Evolutionary conservation across 106 monocot genomes (phyloP), one percentile per base, ranked within the genome.

Genomic region (Allium cepa): DNA sequence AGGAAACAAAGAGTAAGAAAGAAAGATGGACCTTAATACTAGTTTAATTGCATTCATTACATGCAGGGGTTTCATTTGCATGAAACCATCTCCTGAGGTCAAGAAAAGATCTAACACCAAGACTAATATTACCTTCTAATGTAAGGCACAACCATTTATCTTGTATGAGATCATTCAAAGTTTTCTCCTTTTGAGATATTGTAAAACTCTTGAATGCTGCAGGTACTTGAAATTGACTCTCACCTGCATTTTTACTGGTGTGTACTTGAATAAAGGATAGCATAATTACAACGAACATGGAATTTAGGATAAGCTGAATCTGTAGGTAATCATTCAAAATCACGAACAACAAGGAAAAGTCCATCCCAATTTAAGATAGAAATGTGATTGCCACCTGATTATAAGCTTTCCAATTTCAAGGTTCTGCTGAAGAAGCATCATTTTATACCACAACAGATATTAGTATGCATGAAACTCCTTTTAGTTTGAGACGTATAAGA

Each of bases 41-140:
- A 70, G 90, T 82, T 79, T 91, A 87, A 71, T 90, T 87, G 83
- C 99, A 92, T 17, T 90, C 85, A 62, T 90, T 81, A 72, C 99
- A 93, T 63, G 90, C 73, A 73, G 90, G 85, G 56, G 90, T 53
- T 62, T 81, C 87, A 75, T 90, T 90, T 61, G 53, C 76, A 11
- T 79, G 82, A 50, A 99, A 99, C 99, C 99, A 99, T 49, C 87
- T 83, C 50, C 87, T 76, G 28, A 99, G 87, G 75, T 99, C 99
- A 85, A 99, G 82, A 75, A 99, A 93, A 50, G 99, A 87, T 83
- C 93, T 81, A 13, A 85, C 47, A 45, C 92, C 93, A 57, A 93
- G 90, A 64, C 99, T 93, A 75, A 99, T 78, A 71, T 75, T 73
- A 57, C 87, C 85, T 71, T 78, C 62, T n/a, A 82, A 64, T 11